Conservation (phyloP, 2,329 filamentous ascomycete genomes). For the Fusarium mundagurra region DNA sequence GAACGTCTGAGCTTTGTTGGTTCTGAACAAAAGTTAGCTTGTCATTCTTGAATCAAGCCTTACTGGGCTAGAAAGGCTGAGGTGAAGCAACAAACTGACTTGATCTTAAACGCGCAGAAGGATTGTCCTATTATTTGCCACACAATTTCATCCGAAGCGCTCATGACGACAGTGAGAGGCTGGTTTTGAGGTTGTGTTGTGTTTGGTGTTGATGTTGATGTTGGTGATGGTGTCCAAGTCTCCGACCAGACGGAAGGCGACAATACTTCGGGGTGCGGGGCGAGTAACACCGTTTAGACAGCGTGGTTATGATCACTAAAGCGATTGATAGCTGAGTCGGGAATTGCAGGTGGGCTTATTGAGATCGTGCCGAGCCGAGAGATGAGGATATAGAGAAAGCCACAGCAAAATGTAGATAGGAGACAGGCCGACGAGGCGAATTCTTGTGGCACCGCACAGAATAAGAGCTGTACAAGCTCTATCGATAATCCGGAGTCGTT, state of each 20-base stretch:
- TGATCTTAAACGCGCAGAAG: conserved; percentile 95
- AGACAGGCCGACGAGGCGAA: neutral
- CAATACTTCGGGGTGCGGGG: neutral
- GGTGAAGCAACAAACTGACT: conserved; percentile 61
- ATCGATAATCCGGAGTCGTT: neutral
- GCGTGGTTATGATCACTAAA: too few relatives aligned
- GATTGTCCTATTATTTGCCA: conserved; percentile 98
- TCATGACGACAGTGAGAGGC: too few relatives aligned
- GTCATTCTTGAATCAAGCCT: neutral
- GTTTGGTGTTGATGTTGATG: neutral
- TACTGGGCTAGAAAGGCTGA: too few relatives aligned
- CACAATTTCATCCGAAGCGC: conserved; percentile 73
- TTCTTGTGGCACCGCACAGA: neutral
- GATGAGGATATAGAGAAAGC: neutral
- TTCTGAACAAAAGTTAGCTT: conserved; percentile 60
- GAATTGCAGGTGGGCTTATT: neutral
- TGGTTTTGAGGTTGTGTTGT: too few relatives aligned
- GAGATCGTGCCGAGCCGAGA: neutral
- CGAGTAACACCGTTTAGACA: neutral
- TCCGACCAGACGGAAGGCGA: neutral
- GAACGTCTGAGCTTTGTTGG: conserved; percentile 88
- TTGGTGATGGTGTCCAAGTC: neutral
- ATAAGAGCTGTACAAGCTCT: neutral
- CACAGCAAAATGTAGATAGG: neutral
- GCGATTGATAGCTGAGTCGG: too few relatives aligned